phyloP scores from a whole-genome alignment of 371 early-diverging fungal genomes.

The Dichotomocladium elegans region DNA sequence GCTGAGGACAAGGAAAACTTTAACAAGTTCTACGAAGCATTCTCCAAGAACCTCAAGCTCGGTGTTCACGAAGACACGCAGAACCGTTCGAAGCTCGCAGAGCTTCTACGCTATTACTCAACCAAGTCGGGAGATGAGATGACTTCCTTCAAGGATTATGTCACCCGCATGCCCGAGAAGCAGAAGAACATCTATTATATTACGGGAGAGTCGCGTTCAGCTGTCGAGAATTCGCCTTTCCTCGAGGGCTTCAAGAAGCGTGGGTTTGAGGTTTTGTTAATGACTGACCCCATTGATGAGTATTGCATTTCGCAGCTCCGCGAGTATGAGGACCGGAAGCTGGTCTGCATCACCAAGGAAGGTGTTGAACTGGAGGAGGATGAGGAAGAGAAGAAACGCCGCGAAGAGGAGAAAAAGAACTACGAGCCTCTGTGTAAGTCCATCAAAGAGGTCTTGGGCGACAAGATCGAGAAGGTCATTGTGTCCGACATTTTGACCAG shows the following conservation, averaged over 20 bases:
- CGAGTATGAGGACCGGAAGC: conserved; percentile 98
- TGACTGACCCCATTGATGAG: conserved; percentile 95
- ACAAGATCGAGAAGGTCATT: conserved; percentile 97
- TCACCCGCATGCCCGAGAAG: conserved; percentile 74
- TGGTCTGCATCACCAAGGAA: conserved; percentile 97
- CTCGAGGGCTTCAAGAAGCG: conserved; percentile 96
- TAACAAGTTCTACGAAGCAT: conserved; percentile 69
- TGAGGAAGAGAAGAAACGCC: conserved; percentile 89
- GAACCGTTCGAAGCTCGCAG: conserved; percentile 63
- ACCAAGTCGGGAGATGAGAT: conserved; percentile 61
- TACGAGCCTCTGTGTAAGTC: conserved; percentile 80
- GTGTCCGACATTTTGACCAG: conserved; percentile 91
- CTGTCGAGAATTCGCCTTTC: conserved; percentile 97
- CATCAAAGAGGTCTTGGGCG: conserved; percentile 91
- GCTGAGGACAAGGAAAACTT: conserved; percentile 69
- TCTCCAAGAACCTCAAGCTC: conserved; percentile 68
- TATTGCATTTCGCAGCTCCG: conserved; percentile 96
- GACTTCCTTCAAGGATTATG: conserved; percentile 75
- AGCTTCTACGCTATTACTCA: conserved; percentile 73
- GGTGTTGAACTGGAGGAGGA: conserved; percentile 97
- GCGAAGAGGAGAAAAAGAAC: conserved; percentile 84
- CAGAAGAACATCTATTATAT: conserved; percentile 94
- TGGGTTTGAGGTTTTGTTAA: conserved; percentile 94
- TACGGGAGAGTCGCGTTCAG: conserved; percentile 93
- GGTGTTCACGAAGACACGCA: conserved; percentile 73